phyloP scores from a whole-genome alignment of 352 stramenopile species.

The Globisporangium radiosum region DNA sequence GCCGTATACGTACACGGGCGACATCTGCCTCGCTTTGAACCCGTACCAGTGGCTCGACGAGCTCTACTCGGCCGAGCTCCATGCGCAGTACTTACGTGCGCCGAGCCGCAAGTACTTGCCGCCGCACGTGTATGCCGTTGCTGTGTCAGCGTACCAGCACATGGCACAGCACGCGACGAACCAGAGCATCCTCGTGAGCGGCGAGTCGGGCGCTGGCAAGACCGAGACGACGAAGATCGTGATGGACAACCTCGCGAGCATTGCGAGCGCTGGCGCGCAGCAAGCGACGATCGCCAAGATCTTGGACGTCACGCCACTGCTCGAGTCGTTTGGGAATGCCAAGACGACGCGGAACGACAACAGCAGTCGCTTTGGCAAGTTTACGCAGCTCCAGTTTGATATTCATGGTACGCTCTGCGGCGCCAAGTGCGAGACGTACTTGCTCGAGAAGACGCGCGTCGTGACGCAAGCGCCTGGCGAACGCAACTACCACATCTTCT shows the following conservation, averaged over 20 bases:
- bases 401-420: constrained; percentile 64
- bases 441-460: constrained; percentile 95
- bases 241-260: constrained; percentile 80
- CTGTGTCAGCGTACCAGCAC: constrained; percentile 59
- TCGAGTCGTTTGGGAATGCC: constrained; percentile 98
- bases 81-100: constrained; percentile 56
- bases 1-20: constrained; percentile 94
- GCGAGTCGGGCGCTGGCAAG: constrained; percentile 87
- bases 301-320: constrained; percentile 95
- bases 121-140: constrained; percentile 70
- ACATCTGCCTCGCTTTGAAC: constrained; percentile 97
- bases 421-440: constrained; percentile 93
- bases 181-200: constrained; percentile 84
- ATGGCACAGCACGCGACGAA: constrained; percentile 52
- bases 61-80: constrained; percentile 64
- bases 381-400: constrained; percentile 94
- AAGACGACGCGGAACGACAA: constrained; percentile 97
- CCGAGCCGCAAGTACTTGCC: constrained; percentile 38
- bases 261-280: constrained; percentile 26
- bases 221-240: constrained; percentile 93
- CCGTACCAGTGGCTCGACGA: constrained; percentile 89
- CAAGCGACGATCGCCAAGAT: constrained; percentile 87
- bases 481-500: constrained; percentile 97
- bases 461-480: constrained; percentile 88
- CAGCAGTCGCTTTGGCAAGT: constrained; percentile 94